Evolutionary conservation across 495 filamentous ascomycete species (phyloP).

Genomic region (Tetracladium marchalianum): DNA sequence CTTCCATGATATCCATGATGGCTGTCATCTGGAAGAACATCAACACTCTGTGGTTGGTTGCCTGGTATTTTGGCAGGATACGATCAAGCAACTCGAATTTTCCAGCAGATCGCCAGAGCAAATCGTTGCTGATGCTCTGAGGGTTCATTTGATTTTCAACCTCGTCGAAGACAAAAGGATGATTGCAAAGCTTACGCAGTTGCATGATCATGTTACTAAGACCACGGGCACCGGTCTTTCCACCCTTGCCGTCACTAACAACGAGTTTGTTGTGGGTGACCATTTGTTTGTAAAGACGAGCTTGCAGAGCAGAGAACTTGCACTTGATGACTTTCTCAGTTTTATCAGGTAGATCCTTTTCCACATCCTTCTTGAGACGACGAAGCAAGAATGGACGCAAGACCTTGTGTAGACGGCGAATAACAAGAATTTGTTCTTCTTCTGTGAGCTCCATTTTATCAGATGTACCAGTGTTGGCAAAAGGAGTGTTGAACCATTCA

Average conservation of each 20-base stretch:
- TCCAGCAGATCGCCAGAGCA: constrained; percentile 90
- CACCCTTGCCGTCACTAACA: constrained; percentile 90
- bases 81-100: constrained; percentile 96
- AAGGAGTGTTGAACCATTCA: constrained; percentile 99
- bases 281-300: constrained; percentile 91
- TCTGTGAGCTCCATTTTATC: constrained; percentile 98
- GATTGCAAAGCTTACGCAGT: constrained; percentile 95
- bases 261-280: constrained; percentile 87
- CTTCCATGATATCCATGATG: constrained; percentile 99
- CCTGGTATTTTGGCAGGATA: constrained; percentile 84
- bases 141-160: constrained; percentile 99
- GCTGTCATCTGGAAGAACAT: constrained; percentile 99
- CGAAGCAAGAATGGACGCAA: constrained; percentile 92
- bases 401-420: constrained; percentile 96
- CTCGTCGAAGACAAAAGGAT: constrained; percentile 96
- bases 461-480: constrained; percentile 94
- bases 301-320: constrained; percentile 90
- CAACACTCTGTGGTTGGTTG: constrained; percentile 80
- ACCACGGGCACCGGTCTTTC: constrained; percentile 89
- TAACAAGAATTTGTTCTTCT: constrained; percentile 98
- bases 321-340: constrained; percentile 98
- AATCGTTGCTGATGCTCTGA: constrained; percentile 71
- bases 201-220: constrained; percentile 99
- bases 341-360: constrained; percentile 97
- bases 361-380: constrained; percentile 98